Evolutionary conservation across 2,329 filamentous ascomycete genomes (phyloP), one percentile per base, ranked within the genome.

Genomic region (Acrocalymma vagum): DNA sequence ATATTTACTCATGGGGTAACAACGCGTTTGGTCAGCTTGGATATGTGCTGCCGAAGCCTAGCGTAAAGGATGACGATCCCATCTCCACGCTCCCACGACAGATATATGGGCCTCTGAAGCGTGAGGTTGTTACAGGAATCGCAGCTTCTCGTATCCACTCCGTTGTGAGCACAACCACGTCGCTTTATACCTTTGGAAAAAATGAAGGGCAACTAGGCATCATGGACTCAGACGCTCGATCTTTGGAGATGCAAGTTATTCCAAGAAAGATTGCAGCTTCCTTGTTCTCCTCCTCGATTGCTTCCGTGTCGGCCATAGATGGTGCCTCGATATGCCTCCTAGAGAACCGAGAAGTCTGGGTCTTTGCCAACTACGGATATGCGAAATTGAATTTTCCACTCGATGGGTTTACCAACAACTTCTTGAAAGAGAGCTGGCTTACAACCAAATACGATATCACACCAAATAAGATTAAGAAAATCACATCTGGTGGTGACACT

Each of bases 311-410:
- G 1, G 93, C 92, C 3, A 96, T 95, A 43, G 93, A 97, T 62
- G 86, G 86, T 53, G 94, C 94, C 6, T 96, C 94, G 0, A 86
- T 87, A 2, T 87, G 91, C 48, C 73, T 99, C 18, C 80, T 99
- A 3, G 87, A 91, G 32, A 95, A 91, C 55, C 85, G 88, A 54
- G 90, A 91, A 14, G 90, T 97, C 8, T 95, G 88, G 78, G 86
- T 99, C 0, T 96, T 99, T 58, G 93, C 91, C 1, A 95, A 95
- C 54, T 97, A 95, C 60, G 93, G 93, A 4, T 97, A 96, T 65
- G 90, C 91, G n/a, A 89, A 90, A 51, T 79, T 97, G 38, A 85
- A 84, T 29, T 96, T 97, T 50, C 88, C 90, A 0, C 76, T 89
- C 22, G 88, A 92, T 51, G 81, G 83, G 5, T 86, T 90, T 51